These are phyloP conservation scores for Solanum chacoense DNA, from an alignment of 305 asterid genomes.

Conservation along the genomic window DNA sequence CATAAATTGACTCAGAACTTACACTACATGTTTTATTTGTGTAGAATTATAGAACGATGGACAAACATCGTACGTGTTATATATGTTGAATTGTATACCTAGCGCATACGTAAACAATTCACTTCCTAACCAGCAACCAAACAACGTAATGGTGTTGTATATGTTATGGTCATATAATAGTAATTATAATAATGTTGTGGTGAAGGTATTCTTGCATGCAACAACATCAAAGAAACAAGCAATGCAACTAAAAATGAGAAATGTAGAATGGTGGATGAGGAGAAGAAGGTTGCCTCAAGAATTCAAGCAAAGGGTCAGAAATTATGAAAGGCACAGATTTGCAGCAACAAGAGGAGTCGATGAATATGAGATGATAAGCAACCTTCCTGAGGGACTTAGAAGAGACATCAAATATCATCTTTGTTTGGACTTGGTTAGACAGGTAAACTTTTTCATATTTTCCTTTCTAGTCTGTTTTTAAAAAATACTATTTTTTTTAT, in stretches of 20 bases:
- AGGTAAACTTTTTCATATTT: conserved; percentile 21
- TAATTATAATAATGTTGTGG: background rate
- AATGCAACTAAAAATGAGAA: conserved; percentile 92
- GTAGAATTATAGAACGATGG: background rate
- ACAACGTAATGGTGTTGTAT: background rate
- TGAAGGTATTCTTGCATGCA: conserved; percentile 80
- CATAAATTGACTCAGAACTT: background rate
- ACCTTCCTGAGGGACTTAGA: conserved; percentile 85
- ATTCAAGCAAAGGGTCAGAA: conserved; percentile 71
- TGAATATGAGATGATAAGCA: conserved; percentile 77
- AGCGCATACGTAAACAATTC: background rate
- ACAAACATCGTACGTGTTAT: background rate
- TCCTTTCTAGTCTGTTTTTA: fast-evolving
- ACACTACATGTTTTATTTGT: background rate
- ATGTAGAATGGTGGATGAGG: conserved; percentile 99
- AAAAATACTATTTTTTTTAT: no score
- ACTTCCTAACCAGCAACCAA: background rate
- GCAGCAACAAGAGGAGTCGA: conserved; percentile 98
- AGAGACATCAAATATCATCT: conserved; percentile 92
- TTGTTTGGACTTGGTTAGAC: conserved; percentile 84
- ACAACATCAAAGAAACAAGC: conserved; percentile 97
- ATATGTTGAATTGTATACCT: background rate
- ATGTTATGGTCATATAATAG: background rate
- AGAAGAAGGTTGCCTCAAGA: conserved; percentile 56
- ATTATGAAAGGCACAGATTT: conserved; percentile 85